Conservation (phyloP, 2,329 filamentous ascomycete genomes). For the Salinomyces thailandicus region DNA sequence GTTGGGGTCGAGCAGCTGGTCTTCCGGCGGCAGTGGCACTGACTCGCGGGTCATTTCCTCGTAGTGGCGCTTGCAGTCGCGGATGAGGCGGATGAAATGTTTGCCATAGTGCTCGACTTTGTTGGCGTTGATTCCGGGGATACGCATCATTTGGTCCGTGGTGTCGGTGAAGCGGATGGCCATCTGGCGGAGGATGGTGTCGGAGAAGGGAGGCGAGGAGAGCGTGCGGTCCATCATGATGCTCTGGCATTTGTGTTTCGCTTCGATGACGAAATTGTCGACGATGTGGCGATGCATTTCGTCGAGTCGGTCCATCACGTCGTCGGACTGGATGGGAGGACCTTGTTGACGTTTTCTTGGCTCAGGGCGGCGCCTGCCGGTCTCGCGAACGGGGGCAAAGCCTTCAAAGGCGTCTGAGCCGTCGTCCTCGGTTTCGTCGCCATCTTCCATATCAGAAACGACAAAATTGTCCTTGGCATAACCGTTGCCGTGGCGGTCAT, state of each 20-base stretch:
- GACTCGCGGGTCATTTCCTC: conserved; percentile 33
- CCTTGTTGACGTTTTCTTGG: conserved; percentile 33
- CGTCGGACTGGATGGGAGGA: conserved; percentile 49
- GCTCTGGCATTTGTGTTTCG: conserved; percentile 49
- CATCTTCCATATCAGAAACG: conserved; percentile 23
- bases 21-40: conserved; percentile 29
- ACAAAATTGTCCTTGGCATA: conserved; percentile 29
- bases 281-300: conserved; percentile 54
- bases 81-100: conserved; percentile 50
- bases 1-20: conserved; percentile 38
- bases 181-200: conserved; percentile 62
- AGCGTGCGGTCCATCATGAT: conserved; percentile 51
- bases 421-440: conserved; percentile 29
- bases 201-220: conserved; percentile 53
- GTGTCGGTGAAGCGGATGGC: conserved; percentile 56
- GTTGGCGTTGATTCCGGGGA: conserved; percentile 52
- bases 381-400: conserved; percentile 34
- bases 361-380: conserved; percentile 30
- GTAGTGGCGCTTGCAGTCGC: conserved; percentile 25
- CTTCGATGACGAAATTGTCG: conserved; percentile 54
- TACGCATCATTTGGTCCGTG: conserved; percentile 49
- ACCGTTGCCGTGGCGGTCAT: conserved; percentile 23
- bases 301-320: conserved; percentile 43
- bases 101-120: conserved; percentile 53
- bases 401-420: conserved; percentile 34